Conservation (phyloP, 257 asterid genomes). For the Thymus quinquecostatus region DNA sequence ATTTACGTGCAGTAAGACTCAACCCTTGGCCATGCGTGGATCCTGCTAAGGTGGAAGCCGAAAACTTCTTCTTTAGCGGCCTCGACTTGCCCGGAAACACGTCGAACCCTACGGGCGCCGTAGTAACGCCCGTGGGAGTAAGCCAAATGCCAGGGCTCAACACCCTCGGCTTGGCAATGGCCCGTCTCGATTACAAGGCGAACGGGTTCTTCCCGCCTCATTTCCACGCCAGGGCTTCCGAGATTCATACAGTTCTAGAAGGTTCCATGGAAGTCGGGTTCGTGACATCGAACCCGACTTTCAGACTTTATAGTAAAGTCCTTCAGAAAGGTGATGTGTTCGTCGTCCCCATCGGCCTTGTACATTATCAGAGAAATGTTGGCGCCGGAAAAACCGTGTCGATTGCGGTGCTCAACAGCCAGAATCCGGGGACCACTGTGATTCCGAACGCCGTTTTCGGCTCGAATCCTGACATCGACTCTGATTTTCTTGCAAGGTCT, state of each 20-base stretch:
- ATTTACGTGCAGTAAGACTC: constrained; percentile 17
- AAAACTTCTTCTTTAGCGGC: constrained; percentile 45
- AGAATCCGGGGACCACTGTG: constrained; percentile 35
- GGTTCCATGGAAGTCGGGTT: constrained; percentile 46
- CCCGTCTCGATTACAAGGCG: constrained; percentile 34
- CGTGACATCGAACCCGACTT: constrained; percentile 33
- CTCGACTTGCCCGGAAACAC: constrained; percentile 39
- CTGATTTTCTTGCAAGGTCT: constrained; percentile 27
- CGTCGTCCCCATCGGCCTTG: constrained; percentile 39
- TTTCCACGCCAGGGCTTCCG: constrained; percentile 40
- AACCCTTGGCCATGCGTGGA: constrained; percentile 42
- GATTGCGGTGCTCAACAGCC: constrained; percentile 36
- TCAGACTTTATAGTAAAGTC: constrained; percentile 29
- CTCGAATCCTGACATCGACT: constrained; percentile 28
- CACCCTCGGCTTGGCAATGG: constrained; percentile 35
- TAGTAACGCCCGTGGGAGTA: constrained; percentile 4
- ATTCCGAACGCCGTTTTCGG: constrained; percentile 34
- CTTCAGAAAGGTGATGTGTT: constrained; percentile 41
- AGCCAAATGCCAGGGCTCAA: constrained; percentile 40
- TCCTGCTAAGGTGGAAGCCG: constrained; percentile 29
- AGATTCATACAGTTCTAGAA: constrained; percentile 38
- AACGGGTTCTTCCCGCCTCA: constrained; percentile 42
- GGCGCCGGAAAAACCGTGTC: constrained; percentile 23
- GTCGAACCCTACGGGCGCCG: constrained; percentile 27
- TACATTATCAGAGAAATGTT: constrained; percentile 41